A percentile compares a stretch with the other conserved stretches of the same genome.
Conservation (phyloP, 2,329 filamentous ascomycete species). For the Paraconiothyrium brasiliense region DNA sequence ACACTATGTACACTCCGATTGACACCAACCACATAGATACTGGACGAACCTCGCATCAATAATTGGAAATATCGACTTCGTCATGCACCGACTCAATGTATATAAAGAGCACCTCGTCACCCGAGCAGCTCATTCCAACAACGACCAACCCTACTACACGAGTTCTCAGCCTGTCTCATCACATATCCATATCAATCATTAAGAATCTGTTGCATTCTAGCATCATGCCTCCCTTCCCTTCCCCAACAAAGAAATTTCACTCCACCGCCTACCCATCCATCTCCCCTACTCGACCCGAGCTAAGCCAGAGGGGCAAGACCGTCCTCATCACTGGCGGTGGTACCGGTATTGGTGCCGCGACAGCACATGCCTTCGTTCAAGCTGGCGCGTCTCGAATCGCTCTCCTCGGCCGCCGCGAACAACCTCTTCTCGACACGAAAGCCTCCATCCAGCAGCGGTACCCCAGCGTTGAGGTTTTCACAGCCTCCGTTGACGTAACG, state of each 20-base stretch:
- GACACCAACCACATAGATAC: background rate
- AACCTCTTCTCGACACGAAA: slow-evolving; percentile 45
- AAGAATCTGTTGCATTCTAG: background rate
- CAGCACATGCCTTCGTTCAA: slow-evolving; percentile 54
- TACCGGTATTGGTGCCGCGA: slow-evolving; percentile 58
- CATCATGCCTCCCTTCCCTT: slow-evolving; percentile 46
- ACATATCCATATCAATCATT: background rate
- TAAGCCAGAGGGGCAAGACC: slow-evolving; percentile 37
- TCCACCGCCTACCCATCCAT: slow-evolving; percentile 30
- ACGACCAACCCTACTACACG: background rate
- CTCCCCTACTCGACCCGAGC: slow-evolving; percentile 42
- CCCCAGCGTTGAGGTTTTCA: slow-evolving; percentile 23
- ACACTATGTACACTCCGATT: background rate
- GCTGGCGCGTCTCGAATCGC: slow-evolving; percentile 57
- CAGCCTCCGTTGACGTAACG: slow-evolving; percentile 29
- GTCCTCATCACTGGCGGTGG: slow-evolving; percentile 53
- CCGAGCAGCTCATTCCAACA: background rate
- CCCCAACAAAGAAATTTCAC: slow-evolving; percentile 30
- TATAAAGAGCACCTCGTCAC: background rate
- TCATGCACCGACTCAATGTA: background rate
- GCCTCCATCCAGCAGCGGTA: slow-evolving; percentile 40
- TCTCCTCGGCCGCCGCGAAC: slow-evolving; percentile 54
- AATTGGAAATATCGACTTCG: background rate
- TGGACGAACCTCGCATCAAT: background rate
- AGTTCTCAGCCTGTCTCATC: background rate